Evolutionary conservation across 2,329 filamentous ascomycete genomes (phyloP).

Genomic region (Tolypocladium album): DNA sequence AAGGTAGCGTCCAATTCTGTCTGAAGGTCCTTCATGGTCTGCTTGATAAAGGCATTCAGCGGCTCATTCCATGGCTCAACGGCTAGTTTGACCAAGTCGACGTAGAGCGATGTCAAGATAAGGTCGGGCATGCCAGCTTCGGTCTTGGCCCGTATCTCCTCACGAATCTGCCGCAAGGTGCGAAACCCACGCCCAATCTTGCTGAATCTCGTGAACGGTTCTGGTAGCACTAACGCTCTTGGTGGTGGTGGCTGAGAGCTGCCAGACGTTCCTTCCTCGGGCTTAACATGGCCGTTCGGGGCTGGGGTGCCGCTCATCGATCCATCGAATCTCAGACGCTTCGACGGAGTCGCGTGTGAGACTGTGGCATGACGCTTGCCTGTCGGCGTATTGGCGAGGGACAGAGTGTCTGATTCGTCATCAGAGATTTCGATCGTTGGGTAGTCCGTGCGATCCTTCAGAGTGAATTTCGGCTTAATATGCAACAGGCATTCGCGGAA

Average conservation of each 20-base stretch:
- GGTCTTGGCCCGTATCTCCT: constrained; percentile 42
- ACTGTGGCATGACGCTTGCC: constrained; percentile 18
- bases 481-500: constrained; percentile 38
- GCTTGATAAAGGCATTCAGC: constrained; percentile 34
- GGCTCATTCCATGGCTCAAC: constrained; percentile 48
- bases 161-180: constrained; percentile 39
- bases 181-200: constrained; percentile 28
- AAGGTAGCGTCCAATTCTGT: constrained; percentile 35
- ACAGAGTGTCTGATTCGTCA: constrained; percentile 25
- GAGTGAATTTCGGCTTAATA: constrained; percentile 34
- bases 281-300: constrained; percentile 21
- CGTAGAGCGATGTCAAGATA: constrained; percentile 49
- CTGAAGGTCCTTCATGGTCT: constrained; percentile 37
- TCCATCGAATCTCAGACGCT: constrained; percentile 16
- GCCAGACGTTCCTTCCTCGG: constrained; percentile 17
- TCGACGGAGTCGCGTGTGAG: constrained; percentile 20
- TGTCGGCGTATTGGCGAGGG: constrained; percentile 12
- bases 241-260: constrained; percentile 5
- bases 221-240: constrained; percentile 11
- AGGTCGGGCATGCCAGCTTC: constrained; percentile 47
- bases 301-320: not conserved
- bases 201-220: constrained; percentile 28
- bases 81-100: constrained; percentile 44
- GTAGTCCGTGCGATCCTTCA: constrained; percentile 26
- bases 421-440: constrained; percentile 27